Base-by-base conservation (phyloP, 371 early-diverging fungal species). In the Actinomortierella ambigua region DNA sequence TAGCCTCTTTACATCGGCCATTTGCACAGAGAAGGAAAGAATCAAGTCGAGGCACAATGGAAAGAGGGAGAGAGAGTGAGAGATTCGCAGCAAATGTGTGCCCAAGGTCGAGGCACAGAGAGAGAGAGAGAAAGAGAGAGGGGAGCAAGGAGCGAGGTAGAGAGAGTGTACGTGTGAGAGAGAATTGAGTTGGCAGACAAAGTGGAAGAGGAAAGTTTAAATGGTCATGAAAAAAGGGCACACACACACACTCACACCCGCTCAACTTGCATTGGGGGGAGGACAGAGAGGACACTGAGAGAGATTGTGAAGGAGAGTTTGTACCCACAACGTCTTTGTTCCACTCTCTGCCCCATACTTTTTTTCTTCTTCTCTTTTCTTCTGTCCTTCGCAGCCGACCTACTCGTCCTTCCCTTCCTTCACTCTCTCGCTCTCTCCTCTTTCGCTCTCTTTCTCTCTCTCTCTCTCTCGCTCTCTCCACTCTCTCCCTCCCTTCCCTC, bases 361-460 rank as follows among this genome's bases (percentile, higher is more conserved):
- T 67, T 49, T 39, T 24, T 17, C 15, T 53, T 23, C 22, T 41
- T 26, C 11, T 39, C 1, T 43, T 42, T 50, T 3, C 15, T 1
- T n/a, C 18, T 52, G 23, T 34, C 22, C 26, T 17, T 47, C 22
- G 39, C 11, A 34, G 4, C 11, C 7, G 11, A 11, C 11, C 34
- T 34, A n/a, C n/a, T 29, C 41, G 50, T 49, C 42, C 2, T 44
- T 40, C 34, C n/a, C 23, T 48, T 27, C 39, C n/a, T 48, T 59
- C 39, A 17, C 28, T n/a, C 34, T 41, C n/a, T 53, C 40, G 15
- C 23, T 39, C 14, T 52, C 50, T 40, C 39, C 44, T 57, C 42
- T 26, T 20, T 39, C 23, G 14, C 58, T 28, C 24, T 54, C 34
- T 29, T 50, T 29, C 50, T 52, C 52, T 29, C 43, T 73, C 40